These are phyloP conservation scores for Gossypium turneri DNA, from an alignment of 345 rosid genomes.

Conservation along the genomic window DNA sequence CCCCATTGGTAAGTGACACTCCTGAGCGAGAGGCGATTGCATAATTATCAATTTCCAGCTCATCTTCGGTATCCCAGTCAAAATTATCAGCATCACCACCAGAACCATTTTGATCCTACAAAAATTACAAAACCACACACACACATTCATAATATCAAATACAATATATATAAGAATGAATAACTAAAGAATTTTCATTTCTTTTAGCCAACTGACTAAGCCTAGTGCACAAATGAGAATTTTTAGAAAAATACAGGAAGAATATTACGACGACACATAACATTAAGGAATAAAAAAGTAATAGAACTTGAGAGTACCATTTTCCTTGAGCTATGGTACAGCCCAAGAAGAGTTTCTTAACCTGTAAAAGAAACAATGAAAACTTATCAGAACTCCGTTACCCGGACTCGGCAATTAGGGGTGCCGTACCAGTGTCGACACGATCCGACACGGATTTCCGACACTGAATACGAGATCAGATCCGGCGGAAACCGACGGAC, in stretches of 20 bases:
- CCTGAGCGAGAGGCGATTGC: conserved; percentile 21
- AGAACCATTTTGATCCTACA: conserved; percentile 37
- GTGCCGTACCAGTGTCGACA: too few relatives aligned
- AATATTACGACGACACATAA: not conserved
- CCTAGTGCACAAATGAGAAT: not conserved
- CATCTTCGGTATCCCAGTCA: conserved; percentile 72
- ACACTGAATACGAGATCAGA: too few relatives aligned
- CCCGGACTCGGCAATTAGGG: too few relatives aligned
- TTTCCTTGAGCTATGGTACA: conserved; percentile 10
- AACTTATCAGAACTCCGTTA: not conserved
- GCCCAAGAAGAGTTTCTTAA: conserved; percentile 11
- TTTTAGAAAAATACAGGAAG: not conserved
- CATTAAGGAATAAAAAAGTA: not conserved
- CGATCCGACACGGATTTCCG: too few relatives aligned
- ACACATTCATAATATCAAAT: not conserved
- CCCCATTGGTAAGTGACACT: conserved; percentile 26
- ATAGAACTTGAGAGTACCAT: conserved; percentile 22
- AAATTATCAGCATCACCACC: conserved; percentile 35
- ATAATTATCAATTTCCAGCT: conserved; percentile 46
- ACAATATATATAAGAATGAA: not conserved
- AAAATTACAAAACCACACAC: not conserved
- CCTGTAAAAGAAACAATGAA: conserved; percentile 12
- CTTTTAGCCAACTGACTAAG: not conserved
- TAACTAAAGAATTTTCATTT: not conserved
- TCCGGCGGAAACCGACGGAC: too few relatives aligned